A percentile compares a stretch with the other conserved stretches of the same genome.
phyloP scores from a whole-genome alignment of 2,329 filamentous ascomycete genomes.

The Xylaria sp. region DNA sequence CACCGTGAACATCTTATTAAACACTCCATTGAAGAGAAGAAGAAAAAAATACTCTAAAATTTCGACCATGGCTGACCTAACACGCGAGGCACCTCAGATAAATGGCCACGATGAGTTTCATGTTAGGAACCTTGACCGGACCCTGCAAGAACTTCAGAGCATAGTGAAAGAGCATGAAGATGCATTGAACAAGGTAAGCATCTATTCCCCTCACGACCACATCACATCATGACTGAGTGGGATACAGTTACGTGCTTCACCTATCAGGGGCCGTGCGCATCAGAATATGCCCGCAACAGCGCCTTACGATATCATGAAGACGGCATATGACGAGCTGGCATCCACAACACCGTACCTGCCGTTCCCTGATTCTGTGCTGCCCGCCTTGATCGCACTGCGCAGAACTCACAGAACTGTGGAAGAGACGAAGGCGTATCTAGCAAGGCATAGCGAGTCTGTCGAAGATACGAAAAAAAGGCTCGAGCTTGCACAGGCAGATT shows the following conservation, averaged over 20 bases:
- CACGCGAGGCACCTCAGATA: conserved; percentile 33
- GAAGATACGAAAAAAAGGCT: conserved; percentile 54
- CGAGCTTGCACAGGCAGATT: conserved; percentile 55
- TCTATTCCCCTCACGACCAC: background rate
- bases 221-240: conserved; percentile 19
- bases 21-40: no score
- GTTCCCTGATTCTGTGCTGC: conserved; percentile 68
- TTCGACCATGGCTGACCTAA: conserved; percentile 39
- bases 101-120: conserved; percentile 49
- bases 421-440: conserved; percentile 67
- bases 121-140: conserved; percentile 65
- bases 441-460: conserved; percentile 49
- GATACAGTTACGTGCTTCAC: conserved; percentile 30
- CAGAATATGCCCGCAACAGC: conserved; percentile 38
- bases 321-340: conserved; percentile 69
- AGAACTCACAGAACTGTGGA: conserved; percentile 67
- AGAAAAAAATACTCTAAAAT: no score
- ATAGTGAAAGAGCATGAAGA: conserved; percentile 61
- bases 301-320: conserved; percentile 59
- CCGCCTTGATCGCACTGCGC: conserved; percentile 73
- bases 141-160: conserved; percentile 69
- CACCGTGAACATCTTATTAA: background rate
- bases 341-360: conserved; percentile 70
- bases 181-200: conserved; percentile 52
- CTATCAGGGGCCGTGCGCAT: conserved; percentile 19